Evolutionary conservation across 257 asterid genomes (phyloP).

Genomic region (Forsythia suspensa): DNA sequence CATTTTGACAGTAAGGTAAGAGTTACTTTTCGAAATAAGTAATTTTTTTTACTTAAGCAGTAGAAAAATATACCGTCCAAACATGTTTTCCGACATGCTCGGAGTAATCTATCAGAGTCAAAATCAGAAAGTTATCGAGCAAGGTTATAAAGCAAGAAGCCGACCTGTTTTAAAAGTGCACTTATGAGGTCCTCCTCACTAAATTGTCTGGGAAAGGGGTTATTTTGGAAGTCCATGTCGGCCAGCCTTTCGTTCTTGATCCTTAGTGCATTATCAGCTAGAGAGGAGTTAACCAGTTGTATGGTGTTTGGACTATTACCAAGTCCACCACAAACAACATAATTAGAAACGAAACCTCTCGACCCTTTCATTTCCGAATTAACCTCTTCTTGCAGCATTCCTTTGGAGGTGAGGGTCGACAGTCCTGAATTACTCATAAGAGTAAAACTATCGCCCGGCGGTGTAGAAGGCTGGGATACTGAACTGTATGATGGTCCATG

Average conservation of each 20-base stretch:
- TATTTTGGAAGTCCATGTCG: slow-evolving; percentile 41
- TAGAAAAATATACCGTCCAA: too few relatives aligned
- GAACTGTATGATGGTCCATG: slow-evolving; percentile 34
- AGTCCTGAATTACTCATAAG: slow-evolving; percentile 39
- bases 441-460: slow-evolving; percentile 37
- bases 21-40: too few relatives aligned
- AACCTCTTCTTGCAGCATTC: slow-evolving; percentile 39
- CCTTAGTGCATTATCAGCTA: slow-evolving; percentile 37
- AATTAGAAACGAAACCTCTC: slow-evolving; percentile 41
- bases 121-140: not conserved
- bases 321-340: slow-evolving; percentile 40
- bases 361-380: slow-evolving; percentile 41
- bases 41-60: too few relatives aligned
- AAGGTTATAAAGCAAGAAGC: slow-evolving; percentile 9
- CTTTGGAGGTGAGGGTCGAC: slow-evolving; percentile 33
- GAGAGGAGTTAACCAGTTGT: slow-evolving; percentile 33
- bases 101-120: too few relatives aligned
- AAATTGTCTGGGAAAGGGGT: slow-evolving; percentile 38
- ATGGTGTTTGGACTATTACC: slow-evolving; percentile 23
- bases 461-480: slow-evolving; percentile 41
- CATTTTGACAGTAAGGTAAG: too few relatives aligned
- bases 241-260: slow-evolving; percentile 52
- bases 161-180: slow-evolving; percentile 68
- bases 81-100: too few relatives aligned
- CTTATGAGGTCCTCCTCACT: slow-evolving; percentile 83